These are phyloP conservation scores for Bretschneidera sinensis DNA, from an alignment of 345 rosid genomes.

Conservation along the genomic window DNA sequence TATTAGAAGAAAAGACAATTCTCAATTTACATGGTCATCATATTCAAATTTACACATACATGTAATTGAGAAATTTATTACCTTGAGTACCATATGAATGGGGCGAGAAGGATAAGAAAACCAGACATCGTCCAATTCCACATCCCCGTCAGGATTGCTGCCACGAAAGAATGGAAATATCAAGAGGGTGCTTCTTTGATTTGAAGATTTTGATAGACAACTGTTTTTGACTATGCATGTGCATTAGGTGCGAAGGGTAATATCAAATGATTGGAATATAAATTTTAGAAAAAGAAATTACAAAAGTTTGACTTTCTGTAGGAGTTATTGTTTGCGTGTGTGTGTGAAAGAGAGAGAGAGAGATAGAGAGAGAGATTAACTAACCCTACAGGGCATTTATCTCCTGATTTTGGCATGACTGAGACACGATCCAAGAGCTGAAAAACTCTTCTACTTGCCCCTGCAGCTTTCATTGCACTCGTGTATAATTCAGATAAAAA, in stretches of 20 bases:
- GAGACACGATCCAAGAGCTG: slow-evolving; percentile 89
- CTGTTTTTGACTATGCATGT: too few relatives aligned
- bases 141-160: slow-evolving; percentile 85
- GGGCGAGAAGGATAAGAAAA: slow-evolving; percentile 97
- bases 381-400: slow-evolving; percentile 71
- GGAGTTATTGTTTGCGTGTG: too few relatives aligned
- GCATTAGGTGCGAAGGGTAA: too few relatives aligned
- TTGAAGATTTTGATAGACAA: too few relatives aligned
- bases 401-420: slow-evolving; percentile 72
- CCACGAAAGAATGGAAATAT: slow-evolving; percentile 9
- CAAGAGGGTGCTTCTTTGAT: too few relatives aligned
- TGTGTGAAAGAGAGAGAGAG: not conserved
- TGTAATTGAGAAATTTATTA: slow-evolving; percentile 18
- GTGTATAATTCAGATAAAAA: slow-evolving; percentile 80
- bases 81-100: slow-evolving; percentile 86
- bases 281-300: too few relatives aligned
- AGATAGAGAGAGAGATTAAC: slow-evolving; percentile 18
- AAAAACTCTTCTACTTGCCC: slow-evolving; percentile 88
- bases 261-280: too few relatives aligned
- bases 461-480: slow-evolving; percentile 95
- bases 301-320: not conserved
- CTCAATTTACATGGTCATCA: too few relatives aligned
- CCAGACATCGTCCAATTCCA: slow-evolving; percentile 88
- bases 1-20: too few relatives aligned
- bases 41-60: not conserved